These are phyloP conservation scores for Pichia californica DNA, from an alignment of 805 yeast species.

Conservation along the genomic window DNA sequence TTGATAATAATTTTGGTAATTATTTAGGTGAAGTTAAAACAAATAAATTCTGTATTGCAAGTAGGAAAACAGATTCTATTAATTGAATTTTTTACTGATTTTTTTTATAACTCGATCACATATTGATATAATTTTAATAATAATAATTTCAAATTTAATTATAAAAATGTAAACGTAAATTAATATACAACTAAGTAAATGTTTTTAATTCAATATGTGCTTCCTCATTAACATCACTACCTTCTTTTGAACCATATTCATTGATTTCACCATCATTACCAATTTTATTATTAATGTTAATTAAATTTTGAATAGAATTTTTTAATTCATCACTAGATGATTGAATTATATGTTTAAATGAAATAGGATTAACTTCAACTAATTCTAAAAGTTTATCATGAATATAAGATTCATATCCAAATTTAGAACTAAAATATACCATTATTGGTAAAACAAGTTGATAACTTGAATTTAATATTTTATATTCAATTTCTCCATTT, in stretches of 20 bases:
- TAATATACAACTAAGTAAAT: conserved; percentile 29
- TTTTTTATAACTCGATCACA: neutral
- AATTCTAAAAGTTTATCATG: conserved; percentile 44
- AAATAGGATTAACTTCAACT: conserved; percentile 36
- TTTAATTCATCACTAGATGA: conserved; percentile 36
- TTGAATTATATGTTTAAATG: conserved; percentile 43
- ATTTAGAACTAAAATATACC: conserved; percentile 26
- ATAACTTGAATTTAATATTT: conserved; percentile 20
- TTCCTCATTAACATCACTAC: conserved; percentile 15
- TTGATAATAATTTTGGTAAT: neutral
- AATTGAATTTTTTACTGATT: neutral
- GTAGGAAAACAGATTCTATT: no score
- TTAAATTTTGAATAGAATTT: conserved; percentile 36
- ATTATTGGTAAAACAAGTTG: conserved; percentile 27
- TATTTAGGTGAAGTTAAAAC: conserved; percentile 8
- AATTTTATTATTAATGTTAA: conserved; percentile 31
- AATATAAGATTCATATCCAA: conserved; percentile 31
- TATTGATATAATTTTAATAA: neutral
- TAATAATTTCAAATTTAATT: neutral
- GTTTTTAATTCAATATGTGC: conserved; percentile 46
- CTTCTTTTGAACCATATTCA: neutral
- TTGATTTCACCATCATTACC: conserved; percentile 1
- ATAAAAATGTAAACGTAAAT: neutral
- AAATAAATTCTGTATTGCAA: conserved; percentile 13
- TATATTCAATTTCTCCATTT: conserved; percentile 9